Base-by-base conservation (phyloP, 805 yeast genomes). In the Ogataea pignaliae region DNA sequence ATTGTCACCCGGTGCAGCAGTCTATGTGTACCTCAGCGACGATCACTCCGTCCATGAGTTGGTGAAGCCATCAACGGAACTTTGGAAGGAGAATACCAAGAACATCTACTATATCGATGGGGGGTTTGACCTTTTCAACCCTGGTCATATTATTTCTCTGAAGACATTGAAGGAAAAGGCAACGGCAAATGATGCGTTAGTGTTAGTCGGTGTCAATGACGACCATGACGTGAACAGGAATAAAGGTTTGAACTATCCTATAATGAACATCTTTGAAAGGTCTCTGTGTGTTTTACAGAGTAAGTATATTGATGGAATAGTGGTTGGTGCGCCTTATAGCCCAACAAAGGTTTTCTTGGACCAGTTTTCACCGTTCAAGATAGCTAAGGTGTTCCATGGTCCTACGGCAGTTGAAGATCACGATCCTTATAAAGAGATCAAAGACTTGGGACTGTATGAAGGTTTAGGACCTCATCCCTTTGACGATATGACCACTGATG, bases 251-350 rank as follows among this genome's bases (percentile, higher is more conserved):
- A 80, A 79, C 53, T 79, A 79, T 56, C 95, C 96, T 26, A 80
- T 89, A 34, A 93, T 93, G 97, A 88, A 86, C 56, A 55, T 86
- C 15, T 78, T 84, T 47, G 98, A 93, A 64, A 76, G 98, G 47
- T 75, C 90, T 0, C 68, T 93, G 47, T 88, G 97, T 63, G 90
- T 89, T 7, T 68, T 93, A 55, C 97, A 91, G 64, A 88, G 97
- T 65, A 75, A 75, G 43, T 85, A 85, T 54, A 88, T 89, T 29
- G 95, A 88, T 59, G 88, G 85, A 1, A 71, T 88, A 3, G 69
- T 93, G 1, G 61, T 91, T 32, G 85, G 81, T 3, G 87, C 87
- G 1, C 90, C 91, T 14, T 72, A 70, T 50, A 52, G 51, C 3
- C 81, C 85, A 15, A 65, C 70, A 6, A 39, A 37, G 10, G 50